phyloP scores from a whole-genome alignment of 2,329 filamentous ascomycete genomes.

The Aspergillus melleus region DNA sequence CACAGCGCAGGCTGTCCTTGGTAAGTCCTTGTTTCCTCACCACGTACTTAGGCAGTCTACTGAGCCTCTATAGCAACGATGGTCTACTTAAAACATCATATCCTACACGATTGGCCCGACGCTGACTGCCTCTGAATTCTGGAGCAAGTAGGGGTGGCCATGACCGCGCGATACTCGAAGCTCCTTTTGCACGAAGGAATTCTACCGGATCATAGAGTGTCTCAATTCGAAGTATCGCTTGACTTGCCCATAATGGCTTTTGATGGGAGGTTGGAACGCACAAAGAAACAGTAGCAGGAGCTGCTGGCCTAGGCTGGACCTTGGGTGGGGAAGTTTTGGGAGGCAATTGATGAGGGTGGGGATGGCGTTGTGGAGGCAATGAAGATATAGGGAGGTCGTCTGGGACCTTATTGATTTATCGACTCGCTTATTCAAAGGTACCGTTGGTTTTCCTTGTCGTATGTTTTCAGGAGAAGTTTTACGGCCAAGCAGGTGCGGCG shows the following conservation, averaged over 20 bases:
- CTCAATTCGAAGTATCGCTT: neutral
- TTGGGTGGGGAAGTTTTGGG: constrained; percentile 2
- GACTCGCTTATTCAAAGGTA: neutral
- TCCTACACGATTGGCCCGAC: neutral
- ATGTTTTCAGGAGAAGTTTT: no score
- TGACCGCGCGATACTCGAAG: constrained; percentile 7
- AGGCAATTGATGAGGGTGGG: constrained; percentile 1
- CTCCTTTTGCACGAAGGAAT: constrained; percentile 4
- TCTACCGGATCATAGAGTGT: neutral
- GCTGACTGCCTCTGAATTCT: neutral
- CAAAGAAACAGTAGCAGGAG: neutral
- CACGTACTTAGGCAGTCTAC: neutral
- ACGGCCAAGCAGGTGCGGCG: no score
- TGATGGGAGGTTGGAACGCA: constrained; percentile 5
- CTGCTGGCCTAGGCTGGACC: constrained; percentile 1
- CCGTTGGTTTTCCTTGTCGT: no score
- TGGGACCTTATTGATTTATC: neutral
- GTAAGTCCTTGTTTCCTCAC: neutral
- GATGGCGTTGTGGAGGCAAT: constrained; percentile 6
- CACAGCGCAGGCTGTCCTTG: neutral
- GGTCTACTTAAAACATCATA: neutral
- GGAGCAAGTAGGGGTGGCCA: neutral
- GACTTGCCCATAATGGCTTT: constrained; percentile 7
- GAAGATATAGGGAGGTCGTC: neutral
- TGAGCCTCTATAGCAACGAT: neutral